Evolutionary conservation across 305 asterid species (phyloP).

Genomic region (Fraxinus baroniana): DNA sequence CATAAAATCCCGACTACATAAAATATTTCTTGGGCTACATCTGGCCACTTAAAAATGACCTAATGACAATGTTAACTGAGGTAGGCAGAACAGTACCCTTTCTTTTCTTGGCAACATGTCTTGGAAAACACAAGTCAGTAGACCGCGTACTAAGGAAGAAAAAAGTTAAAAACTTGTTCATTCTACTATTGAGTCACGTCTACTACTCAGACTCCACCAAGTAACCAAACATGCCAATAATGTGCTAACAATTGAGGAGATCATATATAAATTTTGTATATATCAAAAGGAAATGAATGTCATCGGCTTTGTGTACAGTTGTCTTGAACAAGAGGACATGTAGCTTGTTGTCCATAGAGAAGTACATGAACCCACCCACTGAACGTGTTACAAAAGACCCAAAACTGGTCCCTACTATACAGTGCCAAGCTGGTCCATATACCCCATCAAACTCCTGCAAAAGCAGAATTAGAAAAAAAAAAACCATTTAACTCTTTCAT

Average conservation of each 20-base stretch:
- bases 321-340: slow-evolving; percentile 30
- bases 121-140: background rate
- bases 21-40: background rate
- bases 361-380: slow-evolving; percentile 27
- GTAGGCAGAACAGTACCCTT: background rate
- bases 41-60: background rate
- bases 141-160: background rate
- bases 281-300: background rate
- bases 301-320: slow-evolving; percentile 26
- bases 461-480: background rate
- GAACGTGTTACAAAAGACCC: slow-evolving; percentile 32
- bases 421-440: slow-evolving; percentile 34
- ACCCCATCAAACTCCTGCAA: slow-evolving; percentile 30
- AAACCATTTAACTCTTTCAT: background rate
- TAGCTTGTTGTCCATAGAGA: slow-evolving; percentile 28
- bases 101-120: background rate
- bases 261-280: background rate
- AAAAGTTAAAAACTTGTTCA: background rate
- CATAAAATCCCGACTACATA: background rate
- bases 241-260: background rate
- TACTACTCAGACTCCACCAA: background rate
- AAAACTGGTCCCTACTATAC: slow-evolving; percentile 29
- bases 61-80: background rate
- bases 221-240: background rate
- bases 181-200: background rate